Conservation (phyloP, 768 basidiomycete genomes). For the Suillus occidentalis region DNA sequence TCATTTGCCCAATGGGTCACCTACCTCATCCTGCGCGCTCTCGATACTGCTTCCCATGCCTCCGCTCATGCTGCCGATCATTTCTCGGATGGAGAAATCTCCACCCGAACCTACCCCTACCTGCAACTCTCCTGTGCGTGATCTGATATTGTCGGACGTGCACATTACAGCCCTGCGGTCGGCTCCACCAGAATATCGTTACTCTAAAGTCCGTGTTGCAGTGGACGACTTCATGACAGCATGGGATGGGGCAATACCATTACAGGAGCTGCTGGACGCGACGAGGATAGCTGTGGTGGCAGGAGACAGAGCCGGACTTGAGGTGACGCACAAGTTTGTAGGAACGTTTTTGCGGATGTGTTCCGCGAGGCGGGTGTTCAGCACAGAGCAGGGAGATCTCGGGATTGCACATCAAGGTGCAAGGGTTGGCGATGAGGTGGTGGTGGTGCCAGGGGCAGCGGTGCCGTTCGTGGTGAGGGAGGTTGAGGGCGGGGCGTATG, state of each 20-base stretch:
- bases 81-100: neutral
- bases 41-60: neutral
- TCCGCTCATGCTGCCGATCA: neutral
- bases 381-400: neutral
- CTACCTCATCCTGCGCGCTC: neutral
- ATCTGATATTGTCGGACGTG: neutral
- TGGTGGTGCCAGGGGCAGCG: constrained; percentile 6
- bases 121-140: neutral
- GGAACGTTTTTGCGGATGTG: neutral
- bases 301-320: neutral
- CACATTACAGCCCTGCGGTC: neutral
- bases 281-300: neutral
- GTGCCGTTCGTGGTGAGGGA: constrained; percentile 12
- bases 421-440: constrained; percentile 7
- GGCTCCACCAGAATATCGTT: neutral
- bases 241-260: neutral
- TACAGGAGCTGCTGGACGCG: neutral
- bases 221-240: neutral
- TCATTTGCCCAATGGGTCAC: neutral
- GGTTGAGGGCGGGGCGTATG: constrained; percentile 10
- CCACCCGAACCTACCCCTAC: neutral
- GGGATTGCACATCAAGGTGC: neutral
- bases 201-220: neutral
- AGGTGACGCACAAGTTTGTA: neutral
- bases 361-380: neutral